A percentile compares a stretch with the other conserved stretches of the same genome.
Evolutionary conservation across 345 rosid species (phyloP).

Genomic region (Rhizophora apiculata): DNA sequence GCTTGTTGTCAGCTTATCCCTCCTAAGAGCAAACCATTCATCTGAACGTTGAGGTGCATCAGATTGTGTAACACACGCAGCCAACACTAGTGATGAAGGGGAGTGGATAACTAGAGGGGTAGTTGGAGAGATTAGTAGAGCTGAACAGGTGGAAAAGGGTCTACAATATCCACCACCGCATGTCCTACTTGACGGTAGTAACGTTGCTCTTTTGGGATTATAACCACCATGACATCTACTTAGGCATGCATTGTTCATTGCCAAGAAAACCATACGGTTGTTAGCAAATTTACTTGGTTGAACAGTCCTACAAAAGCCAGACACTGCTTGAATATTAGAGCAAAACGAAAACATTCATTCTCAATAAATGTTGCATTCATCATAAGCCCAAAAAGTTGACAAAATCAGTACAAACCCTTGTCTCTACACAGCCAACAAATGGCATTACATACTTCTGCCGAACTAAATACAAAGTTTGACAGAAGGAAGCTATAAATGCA

Average conservation of each 20-base stretch:
- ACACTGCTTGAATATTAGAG: conserved; percentile 14
- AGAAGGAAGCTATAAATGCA: neutral
- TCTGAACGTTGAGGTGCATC: conserved; percentile 80
- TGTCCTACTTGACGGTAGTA: conserved; percentile 19
- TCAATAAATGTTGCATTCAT: neutral
- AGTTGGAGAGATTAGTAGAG: conserved; percentile 27
- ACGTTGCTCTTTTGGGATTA: conserved; percentile 13
- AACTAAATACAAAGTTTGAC: neutral
- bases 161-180: conserved; percentile 23
- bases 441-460: too few species aligned
- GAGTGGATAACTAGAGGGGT: conserved; percentile 29
- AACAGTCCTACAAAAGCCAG: conserved; percentile 28
- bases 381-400: neutral
- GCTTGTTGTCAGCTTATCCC: conserved; percentile 82
- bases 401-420: neutral
- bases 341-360: neutral
- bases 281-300: conserved; percentile 23
- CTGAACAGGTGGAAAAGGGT: conserved; percentile 28
- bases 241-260: conserved; percentile 40
- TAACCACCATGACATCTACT: conserved; percentile 30
- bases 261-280: conserved; percentile 29
- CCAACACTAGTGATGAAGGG: conserved; percentile 40
- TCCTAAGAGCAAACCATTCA: conserved; percentile 87
- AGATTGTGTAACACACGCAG: conserved; percentile 41
- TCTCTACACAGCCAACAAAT: too few species aligned